A percentile compares a stretch with the other conserved stretches of the same genome.
These are phyloP conservation scores for Abortiporus biennis DNA, from an alignment of 1,284 basidiomycete species.

Conservation along the genomic window DNA sequence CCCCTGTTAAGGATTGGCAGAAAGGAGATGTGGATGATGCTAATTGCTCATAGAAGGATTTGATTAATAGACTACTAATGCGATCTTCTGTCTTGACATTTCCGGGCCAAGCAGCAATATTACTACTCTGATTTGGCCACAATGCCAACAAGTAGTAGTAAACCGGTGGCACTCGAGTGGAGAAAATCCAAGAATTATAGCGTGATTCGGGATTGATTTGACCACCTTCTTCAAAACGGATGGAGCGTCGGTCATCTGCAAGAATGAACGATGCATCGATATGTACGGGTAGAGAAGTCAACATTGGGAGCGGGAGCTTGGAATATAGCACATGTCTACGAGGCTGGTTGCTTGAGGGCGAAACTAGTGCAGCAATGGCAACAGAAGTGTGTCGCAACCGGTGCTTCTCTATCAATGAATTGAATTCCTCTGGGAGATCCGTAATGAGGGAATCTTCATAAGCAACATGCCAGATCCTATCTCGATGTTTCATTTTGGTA, in stretches of 20 bases:
- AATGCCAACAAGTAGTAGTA: constrained; percentile 31
- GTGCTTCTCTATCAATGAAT: not conserved
- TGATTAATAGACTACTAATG: too few relatives aligned
- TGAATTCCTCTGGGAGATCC: not conserved
- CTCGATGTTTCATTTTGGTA: not conserved
- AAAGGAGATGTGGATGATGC: too few relatives aligned
- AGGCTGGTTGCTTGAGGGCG: not conserved
- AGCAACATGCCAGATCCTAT: constrained; percentile 4
- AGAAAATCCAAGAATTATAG: constrained; percentile 38
- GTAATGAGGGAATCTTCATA: not conserved
- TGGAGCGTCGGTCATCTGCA: constrained; percentile 26
- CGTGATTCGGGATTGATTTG: constrained; percentile 22
- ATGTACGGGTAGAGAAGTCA: constrained; percentile 24
- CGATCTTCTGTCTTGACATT: too few relatives aligned
- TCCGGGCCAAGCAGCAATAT: too few relatives aligned
- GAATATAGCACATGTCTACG: constrained; percentile 19
- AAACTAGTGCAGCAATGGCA: constrained; percentile 10
- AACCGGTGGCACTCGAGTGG: constrained; percentile 26
- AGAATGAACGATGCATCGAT: constrained; percentile 27
- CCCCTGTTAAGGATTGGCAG: too few relatives aligned
- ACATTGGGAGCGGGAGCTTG: constrained; percentile 23
- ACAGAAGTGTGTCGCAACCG: constrained; percentile 2
- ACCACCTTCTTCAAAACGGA: constrained; percentile 26
- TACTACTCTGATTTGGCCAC: too few relatives aligned
- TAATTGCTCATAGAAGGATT: too few relatives aligned